Percentiles rank a stretch among this genome's conserved stretches.
phyloP scores from a whole-genome alignment of 1,284 basidiomycete species.

The Cryptococcus sp. region DNA sequence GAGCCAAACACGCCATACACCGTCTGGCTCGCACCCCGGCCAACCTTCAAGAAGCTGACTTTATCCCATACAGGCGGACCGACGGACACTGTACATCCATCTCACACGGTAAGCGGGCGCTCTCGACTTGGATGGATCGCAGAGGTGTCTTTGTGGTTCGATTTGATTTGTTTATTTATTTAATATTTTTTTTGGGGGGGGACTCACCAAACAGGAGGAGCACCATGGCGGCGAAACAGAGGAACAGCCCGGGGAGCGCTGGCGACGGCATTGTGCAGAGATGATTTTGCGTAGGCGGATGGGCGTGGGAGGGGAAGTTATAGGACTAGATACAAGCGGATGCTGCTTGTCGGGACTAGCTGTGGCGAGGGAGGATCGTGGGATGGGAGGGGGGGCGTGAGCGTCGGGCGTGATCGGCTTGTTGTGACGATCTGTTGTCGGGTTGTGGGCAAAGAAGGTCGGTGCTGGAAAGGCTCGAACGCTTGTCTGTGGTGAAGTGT shows the following conservation, averaged over 20 bases:
- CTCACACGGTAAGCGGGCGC: slow-evolving; percentile 29
- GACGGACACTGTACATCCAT: slow-evolving; percentile 60
- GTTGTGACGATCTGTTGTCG: background rate
- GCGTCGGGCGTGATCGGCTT: background rate
- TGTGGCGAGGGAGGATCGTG: slow-evolving; percentile 5
- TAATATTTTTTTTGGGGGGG: background rate
- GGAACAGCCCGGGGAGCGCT: slow-evolving; percentile 55
- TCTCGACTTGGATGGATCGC: too few species aligned
- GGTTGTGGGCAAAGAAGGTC: background rate
- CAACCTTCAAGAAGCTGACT: slow-evolving; percentile 65
- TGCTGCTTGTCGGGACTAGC: too few species aligned
- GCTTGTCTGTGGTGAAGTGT: background rate
- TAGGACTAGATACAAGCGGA: too few species aligned
- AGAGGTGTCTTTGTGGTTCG: background rate
- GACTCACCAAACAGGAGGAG: slow-evolving; percentile 25
- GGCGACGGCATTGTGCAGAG: slow-evolving; percentile 39
- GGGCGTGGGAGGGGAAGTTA: too few species aligned
- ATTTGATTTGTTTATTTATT: too few species aligned
- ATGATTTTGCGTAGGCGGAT: background rate
- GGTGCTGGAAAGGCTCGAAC: too few species aligned
- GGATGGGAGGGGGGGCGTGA: background rate
- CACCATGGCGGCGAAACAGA: slow-evolving; percentile 32
- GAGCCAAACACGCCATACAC: slow-evolving; percentile 74
- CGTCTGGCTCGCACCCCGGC: slow-evolving; percentile 44
- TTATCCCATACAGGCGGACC: slow-evolving; percentile 68